A percentile compares a stretch with the other conserved stretches of the same genome.
phyloP scores from a whole-genome alignment of 2,329 filamentous ascomycete genomes.

The Cordyceps tenuipes region DNA sequence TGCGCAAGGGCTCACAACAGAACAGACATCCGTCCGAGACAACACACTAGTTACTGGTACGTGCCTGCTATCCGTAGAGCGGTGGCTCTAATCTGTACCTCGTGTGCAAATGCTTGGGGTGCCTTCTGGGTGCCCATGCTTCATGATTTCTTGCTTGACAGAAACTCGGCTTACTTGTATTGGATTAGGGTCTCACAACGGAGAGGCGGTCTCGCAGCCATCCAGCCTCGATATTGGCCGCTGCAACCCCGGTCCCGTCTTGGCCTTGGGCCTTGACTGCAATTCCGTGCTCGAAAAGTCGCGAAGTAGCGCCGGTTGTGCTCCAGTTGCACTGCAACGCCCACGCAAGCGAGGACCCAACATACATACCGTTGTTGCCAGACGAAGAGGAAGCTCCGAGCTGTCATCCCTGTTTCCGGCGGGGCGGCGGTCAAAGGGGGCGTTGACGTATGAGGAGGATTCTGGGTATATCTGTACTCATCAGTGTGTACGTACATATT shows the following conservation, averaged over 20 bases:
- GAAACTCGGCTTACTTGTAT: not conserved
- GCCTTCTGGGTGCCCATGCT: no score
- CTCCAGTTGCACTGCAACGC: conserved; percentile 4
- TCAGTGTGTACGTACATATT: not conserved
- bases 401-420: not conserved
- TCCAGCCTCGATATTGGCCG: not conserved
- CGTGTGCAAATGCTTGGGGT: no score
- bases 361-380: not conserved
- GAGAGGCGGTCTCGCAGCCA: not conserved
- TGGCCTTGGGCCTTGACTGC: no score
- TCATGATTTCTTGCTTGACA: no score
- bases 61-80: no score
- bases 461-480: not conserved
- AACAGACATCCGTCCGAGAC: no score
- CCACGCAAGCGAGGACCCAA: not conserved
- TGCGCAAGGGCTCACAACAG: not conserved
- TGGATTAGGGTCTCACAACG: not conserved
- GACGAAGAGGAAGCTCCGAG: conserved; percentile 2
- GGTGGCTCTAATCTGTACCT: no score
- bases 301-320: not conserved
- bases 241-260: not conserved
- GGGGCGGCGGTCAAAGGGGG: not conserved
- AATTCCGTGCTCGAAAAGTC: no score
- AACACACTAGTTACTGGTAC: no score
- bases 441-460: not conserved